Conservation (phyloP, 2,329 filamentous ascomycete species). For the Microsporum audouinii region DNA sequence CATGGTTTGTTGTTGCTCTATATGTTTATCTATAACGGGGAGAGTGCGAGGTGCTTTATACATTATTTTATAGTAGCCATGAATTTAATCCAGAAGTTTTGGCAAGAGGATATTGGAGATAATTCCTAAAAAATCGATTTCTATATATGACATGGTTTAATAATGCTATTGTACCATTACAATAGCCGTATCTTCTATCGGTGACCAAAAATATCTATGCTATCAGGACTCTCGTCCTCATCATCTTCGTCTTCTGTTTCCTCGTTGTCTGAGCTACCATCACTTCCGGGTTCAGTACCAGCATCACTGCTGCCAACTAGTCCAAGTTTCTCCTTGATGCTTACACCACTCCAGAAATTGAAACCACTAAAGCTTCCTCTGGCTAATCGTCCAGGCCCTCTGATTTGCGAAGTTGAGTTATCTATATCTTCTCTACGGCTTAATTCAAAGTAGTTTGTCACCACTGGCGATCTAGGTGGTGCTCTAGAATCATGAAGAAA, state of each 20-base stretch:
- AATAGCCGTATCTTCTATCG: conserved; percentile 25
- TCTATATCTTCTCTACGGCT: conserved; percentile 3
- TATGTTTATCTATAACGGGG: background rate
- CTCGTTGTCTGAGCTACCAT: conserved; percentile 3
- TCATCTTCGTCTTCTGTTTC: conserved; percentile 27
- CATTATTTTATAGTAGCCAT: too few relatives aligned
- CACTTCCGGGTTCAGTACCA: conserved; percentile 7
- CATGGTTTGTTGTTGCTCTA: background rate
- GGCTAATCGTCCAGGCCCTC: background rate
- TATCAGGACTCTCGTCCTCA: conserved; percentile 26
- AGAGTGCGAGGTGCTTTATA: too few relatives aligned
- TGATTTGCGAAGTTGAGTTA: conserved; percentile 2
- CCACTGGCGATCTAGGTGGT: conserved; percentile 6
- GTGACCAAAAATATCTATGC: conserved; percentile 44
- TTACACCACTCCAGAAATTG: conserved; percentile 4
- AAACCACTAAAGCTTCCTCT: conserved; percentile 1
- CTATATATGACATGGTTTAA: background rate
- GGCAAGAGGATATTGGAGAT: background rate
- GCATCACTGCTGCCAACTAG: conserved; percentile 9
- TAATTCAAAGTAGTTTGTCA: conserved; percentile 12
- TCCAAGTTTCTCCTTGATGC: conserved; percentile 2
- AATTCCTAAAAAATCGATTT: background rate
- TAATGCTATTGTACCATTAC: background rate
- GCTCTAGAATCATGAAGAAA: background rate
- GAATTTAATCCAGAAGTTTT: too few relatives aligned